Evolutionary conservation across 2,329 filamentous ascomycete species (phyloP), one percentile per base, ranked within the genome.

Genomic region (Ophiocordyceps robertsii): DNA sequence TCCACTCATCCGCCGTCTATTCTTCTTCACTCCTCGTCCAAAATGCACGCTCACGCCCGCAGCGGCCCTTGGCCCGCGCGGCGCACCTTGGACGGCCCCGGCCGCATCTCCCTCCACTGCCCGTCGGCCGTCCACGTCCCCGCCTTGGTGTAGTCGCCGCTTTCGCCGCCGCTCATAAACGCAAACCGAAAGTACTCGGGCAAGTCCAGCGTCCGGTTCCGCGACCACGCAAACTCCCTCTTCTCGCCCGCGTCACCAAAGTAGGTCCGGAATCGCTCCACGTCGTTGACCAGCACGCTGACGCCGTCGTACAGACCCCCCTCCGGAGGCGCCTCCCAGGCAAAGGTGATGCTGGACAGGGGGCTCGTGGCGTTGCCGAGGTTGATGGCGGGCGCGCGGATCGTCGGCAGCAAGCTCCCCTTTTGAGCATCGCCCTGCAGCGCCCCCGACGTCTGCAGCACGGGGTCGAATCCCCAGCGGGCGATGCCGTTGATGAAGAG

Each of bases 401-500:
- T 64, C 0, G 49, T 63, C 36, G 70, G 86, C 1, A 92, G 68
- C 0, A 75, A 62, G 0, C 77, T 79, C 11, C 77, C 76, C 32
- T 73, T 61, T 45, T 79, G 74, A 1, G 75, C 77, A 49, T 83
- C 80, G n/a, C 77, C 79, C 42, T 79, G 78, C 21, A 98, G 64
- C 1, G 80, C 78, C 1, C 63, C 72, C 0, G 84, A 77, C 0
- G 92, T 96, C 62, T 98, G 82, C 14, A 98, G 73, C 38, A 98
- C 77, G 1, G 83, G 74, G 47, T 87, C 89, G 59, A 94, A 98
- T 0, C 89, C 89, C 92, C 92, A 96, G 37, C 90, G 75, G 4
- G 89, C 90, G 46, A 93, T 79, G 41, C 92, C 90, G 57, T 95
- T 95, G 64, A 95, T 81, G 60, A 95, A 96, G 0, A 96, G 72